These are phyloP conservation scores for Thelonectria rubi DNA, from an alignment of 2,329 filamentous ascomycete genomes.

Conservation along the genomic window DNA sequence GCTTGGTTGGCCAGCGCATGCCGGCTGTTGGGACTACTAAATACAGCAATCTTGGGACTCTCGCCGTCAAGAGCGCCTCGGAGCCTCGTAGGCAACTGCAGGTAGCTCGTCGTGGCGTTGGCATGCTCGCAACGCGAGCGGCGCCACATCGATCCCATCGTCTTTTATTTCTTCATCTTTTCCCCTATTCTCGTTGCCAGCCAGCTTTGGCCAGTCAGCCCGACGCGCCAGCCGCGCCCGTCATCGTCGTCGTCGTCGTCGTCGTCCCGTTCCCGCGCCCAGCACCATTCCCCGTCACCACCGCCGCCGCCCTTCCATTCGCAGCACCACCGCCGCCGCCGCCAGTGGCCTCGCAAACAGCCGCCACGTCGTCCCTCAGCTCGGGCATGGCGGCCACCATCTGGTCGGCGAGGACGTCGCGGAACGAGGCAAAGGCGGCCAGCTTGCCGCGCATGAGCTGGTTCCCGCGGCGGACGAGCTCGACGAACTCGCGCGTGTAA, in stretches of 20 bases:
- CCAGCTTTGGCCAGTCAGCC: constrained; percentile 2
- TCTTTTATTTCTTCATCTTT: constrained; percentile 3
- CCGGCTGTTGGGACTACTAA: too few species aligned
- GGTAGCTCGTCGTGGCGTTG: background rate
- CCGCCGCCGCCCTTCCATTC: background rate
- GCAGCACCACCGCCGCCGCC: constrained; percentile 19
- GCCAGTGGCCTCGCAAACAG: constrained; percentile 59
- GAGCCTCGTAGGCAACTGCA: too few species aligned
- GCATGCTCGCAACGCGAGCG: constrained; percentile 26
- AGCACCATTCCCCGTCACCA: constrained; percentile 25
- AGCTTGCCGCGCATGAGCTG: constrained; percentile 73
- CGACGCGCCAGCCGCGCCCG: constrained; percentile 19
- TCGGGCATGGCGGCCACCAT: constrained; percentile 68
- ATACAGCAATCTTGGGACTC: too few species aligned
- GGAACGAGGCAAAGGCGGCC: constrained; percentile 67
- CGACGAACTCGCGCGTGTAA: constrained; percentile 78
- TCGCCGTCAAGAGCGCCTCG: too few species aligned
- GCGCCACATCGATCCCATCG: background rate
- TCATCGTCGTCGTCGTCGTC: too few species aligned
- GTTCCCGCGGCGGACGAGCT: constrained; percentile 72
- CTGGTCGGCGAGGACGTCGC: constrained; percentile 69
- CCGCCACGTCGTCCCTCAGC: constrained; percentile 61
- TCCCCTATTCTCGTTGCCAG: background rate
- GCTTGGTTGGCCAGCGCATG: too few species aligned
- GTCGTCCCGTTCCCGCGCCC: constrained; percentile 2